Percentiles rank a stretch among this genome's conserved stretches.
phyloP scores from a whole-genome alignment of 306 rosid genomes.

The Luffa aegyptiaca region DNA sequence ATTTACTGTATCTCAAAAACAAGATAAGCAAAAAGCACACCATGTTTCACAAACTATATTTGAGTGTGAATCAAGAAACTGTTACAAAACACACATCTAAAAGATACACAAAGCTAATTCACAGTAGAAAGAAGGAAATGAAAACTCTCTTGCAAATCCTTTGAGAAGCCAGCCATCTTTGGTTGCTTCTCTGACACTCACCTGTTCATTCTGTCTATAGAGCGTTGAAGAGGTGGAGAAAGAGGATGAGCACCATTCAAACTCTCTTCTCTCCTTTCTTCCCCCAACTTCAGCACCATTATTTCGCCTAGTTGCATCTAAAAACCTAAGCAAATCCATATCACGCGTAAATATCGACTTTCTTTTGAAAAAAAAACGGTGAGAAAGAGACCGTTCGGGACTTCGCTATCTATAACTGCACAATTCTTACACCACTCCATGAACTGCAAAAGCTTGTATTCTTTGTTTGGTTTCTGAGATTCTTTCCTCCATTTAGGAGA shows the following conservation, averaged over 20 bases:
- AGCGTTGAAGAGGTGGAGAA: slow-evolving; percentile 68
- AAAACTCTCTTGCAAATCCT: slow-evolving; percentile 16
- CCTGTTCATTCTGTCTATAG: slow-evolving; percentile 27
- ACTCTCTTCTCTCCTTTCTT: slow-evolving; percentile 91
- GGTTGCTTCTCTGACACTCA: slow-evolving; percentile 23
- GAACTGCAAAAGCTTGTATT: slow-evolving; percentile 28
- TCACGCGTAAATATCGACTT: slow-evolving; percentile 28
- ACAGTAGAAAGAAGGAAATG: slow-evolving; percentile 19
- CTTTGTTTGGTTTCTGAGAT: background rate
- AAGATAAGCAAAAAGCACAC: slow-evolving; percentile 3
- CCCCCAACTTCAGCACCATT: slow-evolving; percentile 53
- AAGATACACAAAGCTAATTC: slow-evolving; percentile 26
- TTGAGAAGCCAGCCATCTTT: slow-evolving; percentile 26
- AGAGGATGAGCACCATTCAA: slow-evolving; percentile 95
- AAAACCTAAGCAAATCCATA: slow-evolving; percentile 33
- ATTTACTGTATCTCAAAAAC: background rate
- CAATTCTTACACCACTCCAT: slow-evolving; percentile 33
- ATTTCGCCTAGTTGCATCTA: slow-evolving; percentile 23
- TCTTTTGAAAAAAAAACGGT: slow-evolving; percentile 11
- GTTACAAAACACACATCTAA: slow-evolving; percentile 68
- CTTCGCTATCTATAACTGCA: slow-evolving; percentile 63
- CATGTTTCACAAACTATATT: slow-evolving; percentile 4
- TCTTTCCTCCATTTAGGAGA: slow-evolving; percentile 34
- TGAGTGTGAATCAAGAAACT: slow-evolving; percentile 20
- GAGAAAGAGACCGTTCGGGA: slow-evolving; percentile 23